These are phyloP conservation scores for Eragrostis tef DNA, from an alignment of 202 grass and related monocot genomes.

Conservation along the genomic window DNA sequence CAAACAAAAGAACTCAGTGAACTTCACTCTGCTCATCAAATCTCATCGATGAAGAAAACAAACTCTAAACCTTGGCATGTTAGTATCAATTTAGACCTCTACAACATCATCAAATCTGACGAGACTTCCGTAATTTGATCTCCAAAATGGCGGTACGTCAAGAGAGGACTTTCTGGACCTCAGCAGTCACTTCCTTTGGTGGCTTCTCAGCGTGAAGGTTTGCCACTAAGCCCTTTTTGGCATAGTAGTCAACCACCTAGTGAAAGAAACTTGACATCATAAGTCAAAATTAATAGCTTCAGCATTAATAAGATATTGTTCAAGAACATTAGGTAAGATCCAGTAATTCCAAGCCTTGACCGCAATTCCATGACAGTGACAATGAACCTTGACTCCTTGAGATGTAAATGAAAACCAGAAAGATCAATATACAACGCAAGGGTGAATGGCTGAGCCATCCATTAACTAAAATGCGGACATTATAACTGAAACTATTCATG, in stretches of 20 bases:
- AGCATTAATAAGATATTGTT: no score
- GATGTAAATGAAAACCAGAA: neutral
- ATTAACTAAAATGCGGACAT: neutral
- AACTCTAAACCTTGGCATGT: conserved; percentile 40
- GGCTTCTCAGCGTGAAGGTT: conserved; percentile 72
- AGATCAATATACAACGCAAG: neutral
- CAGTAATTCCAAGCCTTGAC: neutral
- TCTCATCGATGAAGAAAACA: conserved; percentile 31
- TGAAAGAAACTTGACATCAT: neutral
- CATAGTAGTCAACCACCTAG: conserved; percentile 84
- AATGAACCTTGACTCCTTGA: neutral
- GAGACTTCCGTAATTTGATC: neutral
- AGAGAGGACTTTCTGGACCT: conserved; percentile 68
- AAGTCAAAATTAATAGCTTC: neutral
- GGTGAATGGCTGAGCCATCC: neutral
- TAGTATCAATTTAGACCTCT: conserved; percentile 40
- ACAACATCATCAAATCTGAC: conserved; percentile 5
- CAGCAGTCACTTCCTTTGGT: conserved; percentile 68
- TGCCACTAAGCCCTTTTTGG: conserved; percentile 62
- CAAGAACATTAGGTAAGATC: no score
- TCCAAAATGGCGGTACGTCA: conserved; percentile 39
- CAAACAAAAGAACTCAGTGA: neutral
- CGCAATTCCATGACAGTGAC: neutral
- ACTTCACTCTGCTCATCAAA: conserved; percentile 12
- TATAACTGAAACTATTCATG: neutral